Evolutionary conservation across 164 flowering plant species (phyloP).

Genomic region (Dillenia turbinata): DNA sequence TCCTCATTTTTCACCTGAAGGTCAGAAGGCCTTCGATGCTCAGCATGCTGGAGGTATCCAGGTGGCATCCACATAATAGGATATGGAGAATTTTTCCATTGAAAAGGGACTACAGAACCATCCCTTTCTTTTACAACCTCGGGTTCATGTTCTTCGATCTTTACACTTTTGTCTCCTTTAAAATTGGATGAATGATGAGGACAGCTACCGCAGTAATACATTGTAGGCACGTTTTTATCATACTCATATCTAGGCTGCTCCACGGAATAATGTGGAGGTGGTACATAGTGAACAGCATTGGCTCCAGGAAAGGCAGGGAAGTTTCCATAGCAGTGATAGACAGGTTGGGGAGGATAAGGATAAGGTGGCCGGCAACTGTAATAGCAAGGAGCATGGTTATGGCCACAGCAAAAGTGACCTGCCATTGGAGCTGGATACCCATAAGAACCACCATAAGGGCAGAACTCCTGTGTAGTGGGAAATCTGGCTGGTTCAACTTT

Average conservation of each 20-base stretch:
- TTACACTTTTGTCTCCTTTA: conserved; percentile 22
- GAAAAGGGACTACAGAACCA: conserved; percentile 15
- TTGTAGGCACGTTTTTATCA: conserved; percentile 24
- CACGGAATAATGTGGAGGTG: conserved; percentile 30
- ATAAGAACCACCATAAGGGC: conserved; percentile 23
- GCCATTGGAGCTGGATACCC: conserved; percentile 23
- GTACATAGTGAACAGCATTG: conserved; percentile 25
- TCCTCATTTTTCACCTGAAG: neutral
- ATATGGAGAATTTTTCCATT: conserved; percentile 20
- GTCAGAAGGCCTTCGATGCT: conserved; percentile 7
- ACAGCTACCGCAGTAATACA: conserved; percentile 46
- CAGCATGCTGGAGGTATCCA: conserved; percentile 18
- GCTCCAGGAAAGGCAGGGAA: conserved; percentile 24
- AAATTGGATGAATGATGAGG: conserved; percentile 30
- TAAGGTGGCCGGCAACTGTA: conserved; percentile 27
- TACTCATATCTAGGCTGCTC: conserved; percentile 41
- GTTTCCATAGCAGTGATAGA: conserved; percentile 16
- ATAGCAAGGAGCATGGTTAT: conserved; percentile 22
- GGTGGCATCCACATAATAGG: conserved; percentile 57
- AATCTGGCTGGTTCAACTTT: conserved; percentile 12
- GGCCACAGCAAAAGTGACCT: conserved; percentile 36
- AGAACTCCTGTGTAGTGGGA: conserved; percentile 14
- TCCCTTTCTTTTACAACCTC: conserved; percentile 20
- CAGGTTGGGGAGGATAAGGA: conserved; percentile 22
- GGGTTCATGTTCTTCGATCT: conserved; percentile 47